Base-by-base conservation (phyloP, 108 stramenopile genomes). In the Chaetoceros tenuissimus region DNA sequence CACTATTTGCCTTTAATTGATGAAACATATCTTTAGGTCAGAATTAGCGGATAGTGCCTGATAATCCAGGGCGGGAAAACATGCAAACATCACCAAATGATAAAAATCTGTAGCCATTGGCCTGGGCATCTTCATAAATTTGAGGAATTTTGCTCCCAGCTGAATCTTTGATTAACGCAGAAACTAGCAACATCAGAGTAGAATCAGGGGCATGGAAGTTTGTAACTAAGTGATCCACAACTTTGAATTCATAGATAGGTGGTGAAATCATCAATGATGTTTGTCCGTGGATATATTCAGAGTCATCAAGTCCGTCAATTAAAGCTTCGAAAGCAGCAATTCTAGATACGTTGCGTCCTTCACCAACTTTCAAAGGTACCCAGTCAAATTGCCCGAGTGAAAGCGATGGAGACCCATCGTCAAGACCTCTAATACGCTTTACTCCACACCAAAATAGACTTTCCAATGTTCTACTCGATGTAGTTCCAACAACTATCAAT, bases 151-250 rank as follows among this genome's bases (percentile, higher is more conserved):
- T 63, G 3, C 23, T 16, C 2, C 59, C 59, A 59, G 26, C 65
- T 25, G 44, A 46, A 25, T 69, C 51, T 1, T 60, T 60, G 31
- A 74, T 57, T 30, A 69, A 74, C 17, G 68, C 72, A 5, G 72
- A 74, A 1, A 77, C 79, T 47, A 80, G 50, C 30, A 74, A 58
- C 69, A 80, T 69, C 55, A 80, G 46, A 22, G 79, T 80, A n/a
- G 71, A 73, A 60, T 75, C 74, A 3, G 79, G 79, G 18, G 75
- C 74, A 56, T 80, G 79, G 51, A 80, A 80, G 60, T 80, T 80
- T 21, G 79, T 80, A 13, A 80, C 54, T 53, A 80, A 45, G 24
- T 66, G 28, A 48, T 76, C 75, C 8, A 70, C 68, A 23, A 73
- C 68, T 31, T 58, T 60, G 65, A 80, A 80, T 5, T 63, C 62